Evolutionary conservation across 306 rosid genomes (phyloP).

Genomic region (Quercus bicolor): DNA sequence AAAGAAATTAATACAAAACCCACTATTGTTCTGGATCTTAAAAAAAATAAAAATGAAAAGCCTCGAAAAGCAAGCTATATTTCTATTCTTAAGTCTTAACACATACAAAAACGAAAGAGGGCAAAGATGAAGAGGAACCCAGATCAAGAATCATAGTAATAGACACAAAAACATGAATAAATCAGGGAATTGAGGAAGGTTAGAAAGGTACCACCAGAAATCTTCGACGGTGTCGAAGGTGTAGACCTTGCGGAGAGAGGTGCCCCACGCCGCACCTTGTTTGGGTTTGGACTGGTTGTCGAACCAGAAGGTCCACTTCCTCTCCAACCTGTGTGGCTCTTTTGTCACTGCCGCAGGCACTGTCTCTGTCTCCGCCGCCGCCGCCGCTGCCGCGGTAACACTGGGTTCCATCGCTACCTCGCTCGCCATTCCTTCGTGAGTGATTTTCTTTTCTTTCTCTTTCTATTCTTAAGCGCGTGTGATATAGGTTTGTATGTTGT

Average conservation of each 20-base stretch:
- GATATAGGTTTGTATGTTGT: too few relatives aligned
- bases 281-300: slow-evolving; percentile 82
- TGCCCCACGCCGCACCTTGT: slow-evolving; percentile 93
- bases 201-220: slow-evolving; percentile 66
- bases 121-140: background rate
- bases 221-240: slow-evolving; percentile 89
- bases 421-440: slow-evolving; percentile 47
- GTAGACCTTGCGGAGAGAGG: slow-evolving; percentile 68
- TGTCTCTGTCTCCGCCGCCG: background rate
- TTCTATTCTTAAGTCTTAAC: background rate
- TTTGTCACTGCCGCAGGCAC: background rate
- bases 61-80: too few relatives aligned
- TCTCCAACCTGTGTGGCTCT: slow-evolving; percentile 60
- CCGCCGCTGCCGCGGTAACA: slow-evolving; percentile 12
- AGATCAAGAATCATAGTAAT: background rate
- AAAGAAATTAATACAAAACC: too few relatives aligned
- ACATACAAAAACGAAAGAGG: background rate
- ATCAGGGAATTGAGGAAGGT: background rate
- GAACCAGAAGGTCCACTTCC: slow-evolving; percentile 94
- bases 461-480: too few relatives aligned
- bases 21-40: background rate
- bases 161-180: background rate
- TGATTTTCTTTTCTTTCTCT: background rate
- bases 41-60: background rate
- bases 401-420: slow-evolving; percentile 39